Evolutionary conservation across 805 yeast species (phyloP), one percentile per base, ranked within the genome.

Genomic region (Metschnikowia santaceciliae): DNA sequence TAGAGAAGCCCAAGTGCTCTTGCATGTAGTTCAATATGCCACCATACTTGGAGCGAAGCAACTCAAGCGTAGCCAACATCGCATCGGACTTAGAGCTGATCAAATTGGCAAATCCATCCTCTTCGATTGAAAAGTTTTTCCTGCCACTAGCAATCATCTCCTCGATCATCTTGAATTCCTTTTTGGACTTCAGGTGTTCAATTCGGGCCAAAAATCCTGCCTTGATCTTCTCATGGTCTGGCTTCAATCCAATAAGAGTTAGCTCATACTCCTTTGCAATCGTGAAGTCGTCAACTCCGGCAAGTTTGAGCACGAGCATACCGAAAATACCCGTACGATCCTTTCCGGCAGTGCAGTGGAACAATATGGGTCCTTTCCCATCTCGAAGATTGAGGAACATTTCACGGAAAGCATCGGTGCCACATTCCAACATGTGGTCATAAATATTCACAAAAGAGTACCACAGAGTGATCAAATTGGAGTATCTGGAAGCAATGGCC

Each of bases 271-370:
- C 96, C 55, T 82, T 77, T 1, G 89, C 82, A 36, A 88, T 74
- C 1, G 82, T 79, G 55, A 80, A 79, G 11, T 75, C 72, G 53
- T 85, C 89, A 3, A 88, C 88, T 0, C 88, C 91, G 4, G 79
- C 68, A 7, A 87, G 63, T 17, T 81, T 68, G 42, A 88, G 71
- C 4, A 88, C 70, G 53, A 89, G 64, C 82, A 89, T 86, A 2
- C 84, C 78, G 55, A 86, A 63, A 13, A 88, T 74, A 0, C 96
- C 96, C 0, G 96, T 88, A 41, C 96, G 77, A 63, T 89, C 96
- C 64, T 88, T 89, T 2, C 96, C 96, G 1, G 92, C 92, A 3
- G 91, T 81, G 67, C 96, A 89, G 62, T 88, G 92, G 65, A 83
- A 80, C 8, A 85, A 66, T 51, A 89, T 68, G 6, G 75, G 72